Base-by-base conservation (phyloP, 768 basidiomycete species). In the Trametes punicea region DNA sequence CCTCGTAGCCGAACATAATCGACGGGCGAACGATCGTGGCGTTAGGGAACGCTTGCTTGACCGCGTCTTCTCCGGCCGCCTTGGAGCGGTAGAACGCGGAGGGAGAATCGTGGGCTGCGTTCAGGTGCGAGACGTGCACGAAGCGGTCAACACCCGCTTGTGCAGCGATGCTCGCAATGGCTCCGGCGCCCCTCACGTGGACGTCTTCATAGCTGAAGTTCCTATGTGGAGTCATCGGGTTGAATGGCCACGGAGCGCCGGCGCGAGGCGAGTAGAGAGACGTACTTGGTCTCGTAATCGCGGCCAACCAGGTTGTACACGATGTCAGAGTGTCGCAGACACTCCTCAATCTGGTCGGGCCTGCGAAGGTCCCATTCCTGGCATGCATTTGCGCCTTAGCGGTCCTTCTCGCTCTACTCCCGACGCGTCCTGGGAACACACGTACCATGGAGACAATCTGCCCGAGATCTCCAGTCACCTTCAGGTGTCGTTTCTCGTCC, bases 361-460 rank as follows among this genome's bases (percentile, higher is more conserved):
- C 91, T 87, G 55, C 93, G 82, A 45, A 96, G 79, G 68, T 98
- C 93, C 93, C 93, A 98, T 81, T 98, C 96, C 95, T 98, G 60
- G 27, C 64, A 23, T 44, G 45, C 34, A 46, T 31, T 23, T 11
- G 27, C 30, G 16, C 29, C 20, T 20, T 16, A 41, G 27, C 38
- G 25, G 18, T 36, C 21, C 41, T 36, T 63, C 64, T 59, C 63
- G 60, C 67, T 67, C 26, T 20, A 9, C 53, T 21, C 9, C 21
- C 31, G 26, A 20, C 48, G 34, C 46, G 36, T 40, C 41, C 51
- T 45, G 23, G 29, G 26, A 36, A 51, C 16, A 41, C 47, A 70
- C 75, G 67, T 67, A 96, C 95, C 88, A 98, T 84, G 64, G 90
- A 84, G 54, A 98, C 90, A 61, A 99, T 88, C 76, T 96, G 94